phyloP scores from a whole-genome alignment of 78 protist genomes.

The Dictyostelium intermedium region DNA sequence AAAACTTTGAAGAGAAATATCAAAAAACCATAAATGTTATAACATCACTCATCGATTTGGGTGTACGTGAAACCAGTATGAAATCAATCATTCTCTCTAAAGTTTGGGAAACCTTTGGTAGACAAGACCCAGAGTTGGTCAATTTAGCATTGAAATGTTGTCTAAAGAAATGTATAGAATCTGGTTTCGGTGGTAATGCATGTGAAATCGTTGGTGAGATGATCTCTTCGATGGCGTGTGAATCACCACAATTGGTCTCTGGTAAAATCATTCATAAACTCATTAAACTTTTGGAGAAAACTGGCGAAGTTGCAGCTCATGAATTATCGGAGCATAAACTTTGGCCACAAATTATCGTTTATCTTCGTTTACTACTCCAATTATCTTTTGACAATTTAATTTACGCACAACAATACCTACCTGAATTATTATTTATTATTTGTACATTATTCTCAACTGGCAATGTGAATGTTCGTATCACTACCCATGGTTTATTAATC shows the following conservation, averaged over 20 bases:
- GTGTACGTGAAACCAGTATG: slow-evolving; percentile 39
- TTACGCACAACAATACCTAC: slow-evolving; percentile 41
- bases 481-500: slow-evolving; percentile 43
- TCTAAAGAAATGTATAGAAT: neutral
- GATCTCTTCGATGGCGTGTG: slow-evolving; percentile 75
- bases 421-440: slow-evolving; percentile 71
- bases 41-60: slow-evolving; percentile 51
- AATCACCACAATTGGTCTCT: slow-evolving; percentile 36
- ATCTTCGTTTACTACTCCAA: slow-evolving; percentile 60
- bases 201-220: slow-evolving; percentile 70
- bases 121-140: neutral
- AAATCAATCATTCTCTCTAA: slow-evolving; percentile 63
- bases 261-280: slow-evolving; percentile 32
- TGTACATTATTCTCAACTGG: slow-evolving; percentile 46
- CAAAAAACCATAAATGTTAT: slow-evolving; percentile 23
- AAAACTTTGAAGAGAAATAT: neutral
- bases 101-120: slow-evolving; percentile 80
- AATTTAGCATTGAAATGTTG: slow-evolving; percentile 42
- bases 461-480: slow-evolving; percentile 44
- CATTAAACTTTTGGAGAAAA: neutral
- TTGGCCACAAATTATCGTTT: slow-evolving; percentile 67
- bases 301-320: neutral
- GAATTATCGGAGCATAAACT: slow-evolving; percentile 22
- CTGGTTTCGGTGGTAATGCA: slow-evolving; percentile 26
- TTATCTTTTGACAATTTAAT: slow-evolving; percentile 79